Base-by-base conservation (phyloP, 257 asterid genomes). In the Nicotiana tomentosiformis region DNA sequence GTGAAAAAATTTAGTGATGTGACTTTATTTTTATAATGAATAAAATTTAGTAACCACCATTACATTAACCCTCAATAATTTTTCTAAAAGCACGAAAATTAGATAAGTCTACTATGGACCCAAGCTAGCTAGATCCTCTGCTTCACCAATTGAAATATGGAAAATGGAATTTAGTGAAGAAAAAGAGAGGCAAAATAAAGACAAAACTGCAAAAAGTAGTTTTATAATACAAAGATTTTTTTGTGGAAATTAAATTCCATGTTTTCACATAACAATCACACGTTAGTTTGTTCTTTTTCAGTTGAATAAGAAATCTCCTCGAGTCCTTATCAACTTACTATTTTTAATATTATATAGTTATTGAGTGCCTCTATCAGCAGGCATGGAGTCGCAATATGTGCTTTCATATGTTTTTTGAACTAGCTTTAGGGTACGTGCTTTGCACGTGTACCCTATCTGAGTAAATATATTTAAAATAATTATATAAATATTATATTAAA, bases 141-240 rank as follows among this genome's bases (percentile, higher is more conserved):
- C 79, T 83, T 65, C 78, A 77, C 83, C 72, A 65, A 77, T 55
- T 77, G 80, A 77, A 77, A 18, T 77, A 37, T 77, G 18, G 53
- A 53, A 61, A 35, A 37, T 35, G 43, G 1, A 7, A 18, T 20
- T 77, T 20, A 20, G n/a, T 51, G 17, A 10, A 66, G 68, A 66
- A 83, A 35, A 17, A 53, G 32, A 35, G 53, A 77, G 20, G n/a
- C 30, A 65, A 66, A 49, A 37, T 37, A 37, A 32, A 51, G 69
- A 77, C 49, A 83, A 10, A 32, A n/a, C 46, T 23, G 18, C 33
- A 20, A 65, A 37, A 35, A n/a, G 35, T 37, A 10, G 61, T 66
- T 78, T 78, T 4, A 43, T 8, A 77, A 4, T 37, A 1, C 8
- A 18, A 33, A 66, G 7, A 9, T 16, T 78, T 66, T 8, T 3